Evolutionary conservation across 2,329 filamentous ascomycete species (phyloP), one percentile per base, ranked within the genome.

Genomic region (Dactylellina leptospora): DNA sequence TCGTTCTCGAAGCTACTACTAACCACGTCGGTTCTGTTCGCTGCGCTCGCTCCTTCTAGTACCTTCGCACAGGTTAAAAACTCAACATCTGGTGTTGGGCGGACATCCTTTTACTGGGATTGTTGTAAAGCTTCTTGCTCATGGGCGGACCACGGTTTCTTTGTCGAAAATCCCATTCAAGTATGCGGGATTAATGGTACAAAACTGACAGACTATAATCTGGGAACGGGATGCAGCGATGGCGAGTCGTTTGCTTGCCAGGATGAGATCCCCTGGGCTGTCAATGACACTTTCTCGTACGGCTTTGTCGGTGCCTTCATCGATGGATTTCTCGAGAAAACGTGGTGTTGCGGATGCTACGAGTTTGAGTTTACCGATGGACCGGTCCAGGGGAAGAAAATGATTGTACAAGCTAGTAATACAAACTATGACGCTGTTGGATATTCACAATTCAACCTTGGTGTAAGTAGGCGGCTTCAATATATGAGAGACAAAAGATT

Each of bases 101-200:
- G 54, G 27, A 80, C 79, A 25, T 79, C 79, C 11, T 77, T 79
- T 33, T 80, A 80, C 75, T 80, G 77, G 77, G 88, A 90, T 78
- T 90, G 88, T 81, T 90, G 88, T 81, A 90, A 91, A 82, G 85
- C 87, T 20, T 88, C 86, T 22, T 90, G 87, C 78, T 82, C 82
- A 3, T 83, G 74, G 75, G 62, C 38, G 25, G 73, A 66, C 55
- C 73, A 74, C 25, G 27, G 56, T 16, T 56, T 27, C 30, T 61
- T 62, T 16, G 64, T 76, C 8, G 63, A 63, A 18, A 72, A 74
- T 13, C 74, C 75, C 5, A 59, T 76, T 11, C 74, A 74, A 11
- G 70, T 70, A n/a, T 76, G 74, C 22, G 53, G 68, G 22, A 62
- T 62, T 30, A 62, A 70, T 13, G 64, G 64, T n/a, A 62, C 64